Conservation (phyloP, 225 moss, liverwort and hornwort genomes). For the Bryoerythrophyllum caledonicum region DNA sequence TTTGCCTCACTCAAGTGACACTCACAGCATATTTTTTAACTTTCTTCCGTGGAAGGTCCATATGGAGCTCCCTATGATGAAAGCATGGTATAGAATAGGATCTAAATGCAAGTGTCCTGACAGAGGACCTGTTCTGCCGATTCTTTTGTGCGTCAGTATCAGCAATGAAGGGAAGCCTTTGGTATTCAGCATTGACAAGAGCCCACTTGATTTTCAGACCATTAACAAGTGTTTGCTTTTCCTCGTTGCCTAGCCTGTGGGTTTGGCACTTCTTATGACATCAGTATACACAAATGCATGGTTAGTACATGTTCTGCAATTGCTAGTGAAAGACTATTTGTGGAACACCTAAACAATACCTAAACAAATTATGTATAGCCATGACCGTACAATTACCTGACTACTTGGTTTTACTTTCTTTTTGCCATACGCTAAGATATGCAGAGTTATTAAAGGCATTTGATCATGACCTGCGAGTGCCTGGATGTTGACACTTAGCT, state of each 20-base stretch:
- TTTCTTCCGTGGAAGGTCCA: too few species aligned
- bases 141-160: conserved; percentile 40
- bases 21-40: too few species aligned
- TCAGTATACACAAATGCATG: conserved; percentile 13
- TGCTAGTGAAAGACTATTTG: too few species aligned
- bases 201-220: conserved; percentile 53
- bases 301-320: too few species aligned
- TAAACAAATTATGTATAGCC: too few species aligned
- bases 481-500: conserved; percentile 37
- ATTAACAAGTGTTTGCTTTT: conserved; percentile 35
- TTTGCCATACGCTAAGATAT: neutral
- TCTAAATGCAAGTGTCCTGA: too few species aligned
- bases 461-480: conserved; percentile 37
- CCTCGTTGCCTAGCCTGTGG: conserved; percentile 33
- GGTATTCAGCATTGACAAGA: conserved; percentile 46
- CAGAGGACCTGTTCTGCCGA: conserved; percentile 44
- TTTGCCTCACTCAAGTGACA: too few species aligned
- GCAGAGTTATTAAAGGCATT: neutral
- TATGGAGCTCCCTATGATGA: too few species aligned
- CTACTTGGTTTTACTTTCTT: too few species aligned
- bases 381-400: too few species aligned
- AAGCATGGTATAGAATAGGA: too few species aligned
- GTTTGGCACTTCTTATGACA: conserved; percentile 6
- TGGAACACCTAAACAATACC: too few species aligned
- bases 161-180: conserved; percentile 38